Percentiles rank a stretch among this genome's conserved stretches.
phyloP scores from a whole-genome alignment of 2,329 filamentous ascomycete species.

The Hymenoscyphus albidus region DNA sequence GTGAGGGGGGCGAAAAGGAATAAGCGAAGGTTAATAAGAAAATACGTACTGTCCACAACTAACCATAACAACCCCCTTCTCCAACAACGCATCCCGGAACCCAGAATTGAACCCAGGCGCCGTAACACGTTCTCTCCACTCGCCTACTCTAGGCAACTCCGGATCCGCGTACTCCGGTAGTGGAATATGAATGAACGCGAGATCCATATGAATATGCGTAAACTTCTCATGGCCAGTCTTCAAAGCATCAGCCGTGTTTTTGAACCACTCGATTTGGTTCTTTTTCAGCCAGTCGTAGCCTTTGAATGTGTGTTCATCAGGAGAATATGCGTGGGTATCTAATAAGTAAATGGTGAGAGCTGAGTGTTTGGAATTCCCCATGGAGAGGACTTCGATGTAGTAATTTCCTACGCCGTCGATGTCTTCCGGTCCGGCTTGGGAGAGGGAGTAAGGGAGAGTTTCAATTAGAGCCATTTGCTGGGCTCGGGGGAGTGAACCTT shows the following conservation, averaged over 20 bases:
- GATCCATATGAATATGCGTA: conserved; percentile 87
- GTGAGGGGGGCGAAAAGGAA: neutral
- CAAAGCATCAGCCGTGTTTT: conserved; percentile 66
- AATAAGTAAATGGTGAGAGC: conserved; percentile 93
- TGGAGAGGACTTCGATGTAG: conserved; percentile 81
- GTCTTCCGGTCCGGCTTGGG: conserved; percentile 74
- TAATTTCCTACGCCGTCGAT: conserved; percentile 95
- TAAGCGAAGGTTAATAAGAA: neutral
- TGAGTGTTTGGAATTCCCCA: conserved; percentile 75
- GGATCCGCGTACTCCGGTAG: conserved; percentile 77
- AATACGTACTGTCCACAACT: conserved; percentile 80
- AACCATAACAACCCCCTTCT: conserved; percentile 80
- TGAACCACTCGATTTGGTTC: conserved; percentile 94
- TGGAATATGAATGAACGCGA: conserved; percentile 97
- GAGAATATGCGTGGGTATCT: conserved; percentile 88
- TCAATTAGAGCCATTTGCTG: conserved; percentile 84
- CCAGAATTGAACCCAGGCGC: conserved; percentile 86
- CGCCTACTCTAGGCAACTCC: conserved; percentile 60
- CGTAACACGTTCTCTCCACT: conserved; percentile 79
- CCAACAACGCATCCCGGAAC: conserved; percentile 86
- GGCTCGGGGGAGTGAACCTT: conserved; percentile 67
- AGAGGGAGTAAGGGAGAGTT: conserved; percentile 82
- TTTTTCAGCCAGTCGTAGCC: conserved; percentile 98
- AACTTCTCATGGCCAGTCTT: conserved; percentile 79
- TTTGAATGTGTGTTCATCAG: conserved; percentile 80